Conservation (phyloP, 169 alveolate genomes). For the Babesia caballi region DNA sequence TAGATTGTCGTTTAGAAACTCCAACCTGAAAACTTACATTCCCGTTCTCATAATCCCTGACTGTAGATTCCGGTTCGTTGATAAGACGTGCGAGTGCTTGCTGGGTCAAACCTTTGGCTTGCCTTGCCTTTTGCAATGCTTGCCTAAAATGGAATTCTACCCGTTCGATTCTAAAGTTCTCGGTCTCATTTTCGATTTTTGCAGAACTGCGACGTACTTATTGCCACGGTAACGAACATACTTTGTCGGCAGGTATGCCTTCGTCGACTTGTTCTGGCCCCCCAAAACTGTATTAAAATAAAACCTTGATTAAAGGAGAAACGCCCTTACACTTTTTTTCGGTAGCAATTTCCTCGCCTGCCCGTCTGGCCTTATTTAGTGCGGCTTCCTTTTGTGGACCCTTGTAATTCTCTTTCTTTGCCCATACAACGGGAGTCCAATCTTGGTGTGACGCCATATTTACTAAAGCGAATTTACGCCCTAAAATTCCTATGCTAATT, state of each 20-base stretch:
- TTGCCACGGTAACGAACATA: background rate
- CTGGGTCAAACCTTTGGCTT: constrained; percentile 62
- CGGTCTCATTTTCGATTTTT: constrained; percentile 75
- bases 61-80: constrained; percentile 66
- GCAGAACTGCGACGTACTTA: constrained; percentile 58
- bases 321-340: constrained; percentile 56
- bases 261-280: constrained; percentile 64
- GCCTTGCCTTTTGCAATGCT: constrained; percentile 76
- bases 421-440: constrained; percentile 69
- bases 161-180: constrained; percentile 71
- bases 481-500: no score
- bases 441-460: constrained; percentile 63
- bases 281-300: constrained; percentile 48
- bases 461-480: background rate
- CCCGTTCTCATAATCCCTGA: constrained; percentile 77
- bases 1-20: background rate
- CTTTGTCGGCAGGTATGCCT: constrained; percentile 54
- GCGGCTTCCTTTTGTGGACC: constrained; percentile 66
- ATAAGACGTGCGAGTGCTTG: constrained; percentile 69
- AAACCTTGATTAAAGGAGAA: background rate
- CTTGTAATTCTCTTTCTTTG: constrained; percentile 46
- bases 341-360: constrained; percentile 50
- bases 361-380: constrained; percentile 56
- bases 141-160: constrained; percentile 70
- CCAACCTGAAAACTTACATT: constrained; percentile 31